These are phyloP conservation scores for Annulohypoxylon truncatum DNA, from an alignment of 2,329 filamentous ascomycete species.

Conservation along the genomic window DNA sequence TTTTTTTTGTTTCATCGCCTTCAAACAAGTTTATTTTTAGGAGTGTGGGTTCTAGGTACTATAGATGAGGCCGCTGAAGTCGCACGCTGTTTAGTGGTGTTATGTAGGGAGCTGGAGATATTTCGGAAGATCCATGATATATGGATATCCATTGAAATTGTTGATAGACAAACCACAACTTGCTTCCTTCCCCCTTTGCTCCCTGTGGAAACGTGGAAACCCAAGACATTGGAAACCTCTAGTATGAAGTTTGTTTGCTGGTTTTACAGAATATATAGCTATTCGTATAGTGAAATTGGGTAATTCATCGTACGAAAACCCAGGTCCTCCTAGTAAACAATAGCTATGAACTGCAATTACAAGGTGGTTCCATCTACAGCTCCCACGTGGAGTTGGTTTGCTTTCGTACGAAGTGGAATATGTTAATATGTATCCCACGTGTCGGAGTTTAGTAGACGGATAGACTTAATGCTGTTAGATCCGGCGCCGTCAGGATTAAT, in stretches of 20 bases:
- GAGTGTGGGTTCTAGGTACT: not conserved
- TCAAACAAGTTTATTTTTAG: constrained; percentile 10
- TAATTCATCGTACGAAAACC: not conserved
- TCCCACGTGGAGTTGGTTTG: constrained; percentile 4
- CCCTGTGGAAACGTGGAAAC: not conserved
- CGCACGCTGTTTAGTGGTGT: constrained; percentile 2
- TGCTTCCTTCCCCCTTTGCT: not conserved
- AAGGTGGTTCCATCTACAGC: constrained; percentile 6
- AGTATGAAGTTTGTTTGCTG: not conserved
- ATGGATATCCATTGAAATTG: not conserved
- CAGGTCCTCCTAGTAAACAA: not conserved
- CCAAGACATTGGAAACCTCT: not conserved
- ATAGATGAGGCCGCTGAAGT: constrained; percentile 2
- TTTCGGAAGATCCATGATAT: not conserved
- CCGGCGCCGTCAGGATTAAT: not conserved
- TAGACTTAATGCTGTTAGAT: not conserved
- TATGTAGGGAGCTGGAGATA: not conserved
- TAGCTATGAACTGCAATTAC: not conserved
- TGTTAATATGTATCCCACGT: not conserved
- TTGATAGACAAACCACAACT: not conserved
- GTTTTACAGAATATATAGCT: not conserved
- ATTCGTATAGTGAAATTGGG: not conserved
- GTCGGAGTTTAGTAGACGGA: constrained; percentile 1
- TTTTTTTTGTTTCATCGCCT: too few species aligned
- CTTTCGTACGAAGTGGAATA: constrained; percentile 10